Evolutionary conservation across 2,329 filamentous ascomycete species (phyloP).

Genomic region (Lithohypha guttulata): DNA sequence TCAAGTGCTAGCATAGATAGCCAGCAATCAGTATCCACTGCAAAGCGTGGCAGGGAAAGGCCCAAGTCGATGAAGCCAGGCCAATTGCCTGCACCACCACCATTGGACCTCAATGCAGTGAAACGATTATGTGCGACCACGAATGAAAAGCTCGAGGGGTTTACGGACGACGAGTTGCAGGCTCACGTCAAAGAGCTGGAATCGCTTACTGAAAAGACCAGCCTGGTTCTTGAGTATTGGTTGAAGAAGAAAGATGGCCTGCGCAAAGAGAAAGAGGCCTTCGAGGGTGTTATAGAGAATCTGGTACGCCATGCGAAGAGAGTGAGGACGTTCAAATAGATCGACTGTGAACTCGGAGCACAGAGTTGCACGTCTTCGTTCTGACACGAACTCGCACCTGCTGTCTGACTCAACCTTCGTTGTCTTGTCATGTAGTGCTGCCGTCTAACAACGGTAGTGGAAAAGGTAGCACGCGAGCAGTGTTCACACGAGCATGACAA

Average conservation of each 20-base stretch:
- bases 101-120: constrained; percentile 68
- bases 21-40: constrained; percentile 23
- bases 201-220: constrained; percentile 58
- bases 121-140: constrained; percentile 73
- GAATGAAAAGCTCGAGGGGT: constrained; percentile 66
- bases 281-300: constrained; percentile 95
- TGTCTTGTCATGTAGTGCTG: too few species aligned
- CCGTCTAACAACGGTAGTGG: too few species aligned
- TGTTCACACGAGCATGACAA: too few species aligned
- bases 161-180: constrained; percentile 66
- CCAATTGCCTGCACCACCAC: constrained; percentile 50
- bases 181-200: constrained; percentile 60
- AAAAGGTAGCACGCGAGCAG: too few species aligned
- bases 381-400: too few species aligned
- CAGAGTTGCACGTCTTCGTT: too few species aligned
- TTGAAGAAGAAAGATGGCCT: constrained; percentile 74
- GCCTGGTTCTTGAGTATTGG: constrained; percentile 78
- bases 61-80: constrained; percentile 40
- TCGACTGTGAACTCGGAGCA: not conserved
- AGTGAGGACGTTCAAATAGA: constrained; percentile 45
- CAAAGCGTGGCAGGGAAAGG: constrained; percentile 29
- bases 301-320: constrained; percentile 83
- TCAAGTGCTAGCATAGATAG: constrained; percentile 24
- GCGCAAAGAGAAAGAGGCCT: constrained; percentile 80
- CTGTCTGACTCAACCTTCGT: too few species aligned